Conservation (phyloP, 352 stramenopile species). For the Phytophthora pseudosyringae region DNA sequence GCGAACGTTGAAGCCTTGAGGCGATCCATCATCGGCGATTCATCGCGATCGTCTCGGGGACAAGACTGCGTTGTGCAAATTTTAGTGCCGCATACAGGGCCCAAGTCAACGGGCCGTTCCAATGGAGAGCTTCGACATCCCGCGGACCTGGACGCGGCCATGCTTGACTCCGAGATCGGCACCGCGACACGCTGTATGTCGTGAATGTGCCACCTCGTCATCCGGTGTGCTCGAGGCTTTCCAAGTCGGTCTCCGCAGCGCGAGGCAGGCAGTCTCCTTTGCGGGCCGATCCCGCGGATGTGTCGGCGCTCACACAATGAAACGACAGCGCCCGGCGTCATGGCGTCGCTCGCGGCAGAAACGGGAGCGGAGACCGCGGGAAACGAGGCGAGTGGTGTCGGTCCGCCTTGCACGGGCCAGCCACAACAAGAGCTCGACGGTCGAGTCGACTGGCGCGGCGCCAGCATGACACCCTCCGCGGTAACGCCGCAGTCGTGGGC, state of each 20-base stretch:
- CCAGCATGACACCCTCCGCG: constrained; percentile 5
- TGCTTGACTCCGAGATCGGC: constrained; percentile 24
- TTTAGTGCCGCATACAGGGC: constrained; percentile 20
- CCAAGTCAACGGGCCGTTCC: constrained; percentile 16
- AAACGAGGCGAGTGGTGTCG: constrained; percentile 21
- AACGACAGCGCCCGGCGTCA: constrained; percentile 20
- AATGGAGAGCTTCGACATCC: constrained; percentile 11
- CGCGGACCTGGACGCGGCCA: neutral
- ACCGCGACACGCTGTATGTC: constrained; percentile 9
- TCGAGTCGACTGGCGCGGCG: constrained; percentile 13
- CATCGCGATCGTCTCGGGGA: constrained; percentile 22
- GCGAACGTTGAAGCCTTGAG: constrained; percentile 31
- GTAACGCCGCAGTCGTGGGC: constrained; percentile 29
- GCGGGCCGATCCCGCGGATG: constrained; percentile 28
- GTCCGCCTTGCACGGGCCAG: too few species aligned
- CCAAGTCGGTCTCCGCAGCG: constrained; percentile 22
- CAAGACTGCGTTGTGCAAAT: constrained; percentile 26
- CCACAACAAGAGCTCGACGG: too few species aligned
- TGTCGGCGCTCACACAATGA: constrained; percentile 29
- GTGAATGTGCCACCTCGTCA: constrained; percentile 25
- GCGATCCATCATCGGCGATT: constrained; percentile 31
- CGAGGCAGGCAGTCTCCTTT: constrained; percentile 25
- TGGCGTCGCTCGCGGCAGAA: constrained; percentile 14
- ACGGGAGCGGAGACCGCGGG: constrained; percentile 20
- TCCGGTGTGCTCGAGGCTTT: constrained; percentile 24